These are phyloP conservation scores for Kodamaea fukazawae DNA, from an alignment of 805 yeast genomes.

Conservation along the genomic window DNA sequence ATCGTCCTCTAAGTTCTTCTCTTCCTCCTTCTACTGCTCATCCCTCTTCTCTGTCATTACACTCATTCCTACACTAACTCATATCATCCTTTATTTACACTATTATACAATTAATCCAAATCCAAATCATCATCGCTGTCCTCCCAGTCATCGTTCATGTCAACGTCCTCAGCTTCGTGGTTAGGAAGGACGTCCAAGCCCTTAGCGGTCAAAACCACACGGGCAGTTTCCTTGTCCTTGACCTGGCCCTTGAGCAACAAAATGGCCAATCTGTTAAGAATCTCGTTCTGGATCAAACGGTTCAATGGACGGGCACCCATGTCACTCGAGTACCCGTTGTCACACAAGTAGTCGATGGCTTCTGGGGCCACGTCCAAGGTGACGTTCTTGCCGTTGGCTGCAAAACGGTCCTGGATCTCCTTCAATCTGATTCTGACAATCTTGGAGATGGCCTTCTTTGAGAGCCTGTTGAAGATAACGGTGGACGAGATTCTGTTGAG, in stretches of 20 bases:
- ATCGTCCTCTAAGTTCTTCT: too few relatives aligned
- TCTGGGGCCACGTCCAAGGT: conserved; percentile 67
- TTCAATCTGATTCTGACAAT: conserved; percentile 81
- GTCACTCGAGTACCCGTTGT: conserved; percentile 86
- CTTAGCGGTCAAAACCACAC: conserved; percentile 52
- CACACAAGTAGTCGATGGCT: conserved; percentile 79
- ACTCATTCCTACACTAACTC: too few relatives aligned
- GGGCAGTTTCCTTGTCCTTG: conserved; percentile 82
- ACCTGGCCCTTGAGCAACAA: conserved; percentile 83
- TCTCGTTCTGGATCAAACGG: conserved; percentile 84
- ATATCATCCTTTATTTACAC: not conserved
- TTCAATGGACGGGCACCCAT: conserved; percentile 96
- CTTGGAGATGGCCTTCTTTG: conserved; percentile 87
- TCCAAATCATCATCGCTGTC: conserved; percentile 59
- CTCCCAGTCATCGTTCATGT: conserved; percentile 56
- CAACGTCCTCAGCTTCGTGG: conserved; percentile 57
- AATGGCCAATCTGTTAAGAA: conserved; percentile 87
- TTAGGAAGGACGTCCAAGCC: conserved; percentile 84
- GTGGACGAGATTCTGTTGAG: conserved; percentile 92
- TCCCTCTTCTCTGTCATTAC: too few relatives aligned
- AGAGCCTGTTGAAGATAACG: conserved; percentile 88
- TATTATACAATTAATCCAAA: conserved; percentile 7
- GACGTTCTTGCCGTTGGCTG: conserved; percentile 75
- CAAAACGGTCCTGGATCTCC: conserved; percentile 86
- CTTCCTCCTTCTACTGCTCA: too few relatives aligned